Evolutionary conservation across 106 monocot genomes (phyloP).

Genomic region (Allium cepa): DNA sequence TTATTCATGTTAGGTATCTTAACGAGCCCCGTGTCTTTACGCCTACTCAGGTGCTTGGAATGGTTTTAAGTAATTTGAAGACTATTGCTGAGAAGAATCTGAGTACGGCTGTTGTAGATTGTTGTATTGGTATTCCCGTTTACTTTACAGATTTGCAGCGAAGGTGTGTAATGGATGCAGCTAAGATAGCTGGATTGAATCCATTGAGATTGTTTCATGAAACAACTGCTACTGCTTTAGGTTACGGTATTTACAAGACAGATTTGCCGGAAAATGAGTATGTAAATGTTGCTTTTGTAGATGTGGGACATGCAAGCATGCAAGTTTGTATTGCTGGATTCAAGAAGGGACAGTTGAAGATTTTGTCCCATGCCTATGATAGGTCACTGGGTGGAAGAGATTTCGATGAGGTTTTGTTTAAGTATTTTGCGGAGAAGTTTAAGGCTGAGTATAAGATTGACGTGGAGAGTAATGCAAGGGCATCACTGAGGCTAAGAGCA

Average conservation of each 20-base stretch:
- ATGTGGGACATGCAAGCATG: slow-evolving; percentile 80
- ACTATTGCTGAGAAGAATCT: slow-evolving; percentile 69
- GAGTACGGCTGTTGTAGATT: slow-evolving; percentile 56
- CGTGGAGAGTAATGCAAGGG: slow-evolving; percentile 57
- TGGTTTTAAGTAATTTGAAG: slow-evolving; percentile 75
- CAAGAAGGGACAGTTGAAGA: slow-evolving; percentile 56
- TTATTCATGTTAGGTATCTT: slow-evolving; percentile 59
- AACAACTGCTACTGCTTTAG: slow-evolving; percentile 65
- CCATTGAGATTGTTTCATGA: slow-evolving; percentile 82
- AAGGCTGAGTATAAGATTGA: slow-evolving; percentile 69
- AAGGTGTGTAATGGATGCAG: slow-evolving; percentile 72
- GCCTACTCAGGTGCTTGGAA: slow-evolving; percentile 72
- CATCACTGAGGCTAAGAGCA: slow-evolving; percentile 48
- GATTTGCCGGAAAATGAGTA: slow-evolving; percentile 57
- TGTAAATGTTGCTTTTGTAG: slow-evolving; percentile 68
- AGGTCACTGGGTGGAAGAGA: slow-evolving; percentile 78
- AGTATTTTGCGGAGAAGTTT: slow-evolving; percentile 67
- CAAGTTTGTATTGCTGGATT: slow-evolving; percentile 70
- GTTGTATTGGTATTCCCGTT: slow-evolving; percentile 80
- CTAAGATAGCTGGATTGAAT: slow-evolving; percentile 59
- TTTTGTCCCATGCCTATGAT: slow-evolving; percentile 56
- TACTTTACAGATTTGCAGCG: slow-evolving; percentile 88
- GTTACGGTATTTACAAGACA: slow-evolving; percentile 75
- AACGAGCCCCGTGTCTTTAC: slow-evolving; percentile 55
- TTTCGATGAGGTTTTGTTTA: slow-evolving; percentile 72